Evolutionary conservation across 1,284 basidiomycete genomes (phyloP), one percentile per base, ranked within the genome.

Genomic region (Anthracocystis walkeri): DNA sequence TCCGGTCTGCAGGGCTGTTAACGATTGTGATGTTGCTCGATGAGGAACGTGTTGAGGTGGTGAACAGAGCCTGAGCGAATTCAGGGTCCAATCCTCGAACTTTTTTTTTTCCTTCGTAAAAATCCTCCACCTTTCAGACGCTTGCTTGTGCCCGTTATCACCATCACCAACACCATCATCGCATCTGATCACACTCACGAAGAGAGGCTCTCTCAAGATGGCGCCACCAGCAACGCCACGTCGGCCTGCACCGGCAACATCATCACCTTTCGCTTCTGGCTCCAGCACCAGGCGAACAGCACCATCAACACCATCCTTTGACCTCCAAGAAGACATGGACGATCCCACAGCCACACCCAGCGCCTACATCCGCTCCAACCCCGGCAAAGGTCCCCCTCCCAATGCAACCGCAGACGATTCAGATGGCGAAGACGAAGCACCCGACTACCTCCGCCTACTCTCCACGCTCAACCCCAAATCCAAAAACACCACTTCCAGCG

Each of bases 401-500:
- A 42, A 33, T 38, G 56, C 21, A n/a, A 11, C 35, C 3, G 67
- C 20, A 4, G 72, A 71, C 16, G 68, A 75, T 14, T 69, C 68
- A 4, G 73, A 52, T 29, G 65, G 27, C 40, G 73, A 75, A 54
- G 73, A 75, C 42, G 73, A 72, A 51, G 66, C 62, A 27, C 73
- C 74, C 10, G 73, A 78, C 60, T 78, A 75, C 31, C 60, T 73
- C 5, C 73, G 72, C 11, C 57, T 78, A 2, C 49, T 67, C 10
- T 72, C 67, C n/a, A 52, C 63, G 0, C 64, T 75, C 53, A 58
- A 75, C 11, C 25, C 67, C 6, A 59, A 71, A n/a, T 63, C 66
- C 55, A 60, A 61, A 31, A 18, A 57, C 2, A 21, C 31, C 1
- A 5, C 44, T 4, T 23, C n/a, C 25, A 8, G 29, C 29, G n/a